Conservation (phyloP, 345 rosid species). For the Abelmoschus esculentus region DNA sequence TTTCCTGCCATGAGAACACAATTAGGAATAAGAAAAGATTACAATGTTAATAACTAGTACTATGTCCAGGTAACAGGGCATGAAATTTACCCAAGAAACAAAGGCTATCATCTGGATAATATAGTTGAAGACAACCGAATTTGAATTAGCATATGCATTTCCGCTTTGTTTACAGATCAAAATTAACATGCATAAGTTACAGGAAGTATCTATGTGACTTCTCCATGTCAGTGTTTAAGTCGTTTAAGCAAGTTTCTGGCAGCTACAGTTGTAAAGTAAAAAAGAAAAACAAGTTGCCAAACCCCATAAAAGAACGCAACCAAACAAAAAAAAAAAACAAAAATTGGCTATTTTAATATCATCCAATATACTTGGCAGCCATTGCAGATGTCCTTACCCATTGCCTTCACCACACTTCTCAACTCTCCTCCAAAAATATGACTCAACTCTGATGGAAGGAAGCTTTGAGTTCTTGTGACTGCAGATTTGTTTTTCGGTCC, state of each 20-base stretch:
- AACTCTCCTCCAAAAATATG: constrained; percentile 85
- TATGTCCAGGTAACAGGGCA: not conserved
- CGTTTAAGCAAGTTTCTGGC: not conserved
- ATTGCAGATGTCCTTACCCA: constrained; percentile 31
- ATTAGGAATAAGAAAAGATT: not conserved
- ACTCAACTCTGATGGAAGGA: constrained; percentile 66
- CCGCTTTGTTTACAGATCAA: not conserved
- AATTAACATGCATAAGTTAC: not conserved
- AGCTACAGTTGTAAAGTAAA: not conserved
- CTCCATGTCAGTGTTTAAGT: not conserved
- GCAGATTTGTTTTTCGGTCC: constrained; percentile 95
- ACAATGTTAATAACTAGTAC: not conserved
- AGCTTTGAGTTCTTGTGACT: constrained; percentile 85
- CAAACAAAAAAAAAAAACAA: not conserved
- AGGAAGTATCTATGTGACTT: not conserved
- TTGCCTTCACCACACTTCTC: constrained; percentile 77
- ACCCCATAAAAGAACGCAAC: not conserved
- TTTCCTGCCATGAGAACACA: constrained; percentile 37
- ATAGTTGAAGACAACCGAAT: not conserved
- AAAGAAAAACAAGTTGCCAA: not conserved
- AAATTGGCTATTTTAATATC: not conserved
- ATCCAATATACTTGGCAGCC: not conserved
- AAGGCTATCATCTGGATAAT: not conserved
- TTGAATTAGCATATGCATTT: not conserved
- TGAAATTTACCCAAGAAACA: not conserved